Evolutionary conservation across 768 basidiomycete species (phyloP), one percentile per base, ranked within the genome.

Genomic region (Rhizopogon vesiculosus): DNA sequence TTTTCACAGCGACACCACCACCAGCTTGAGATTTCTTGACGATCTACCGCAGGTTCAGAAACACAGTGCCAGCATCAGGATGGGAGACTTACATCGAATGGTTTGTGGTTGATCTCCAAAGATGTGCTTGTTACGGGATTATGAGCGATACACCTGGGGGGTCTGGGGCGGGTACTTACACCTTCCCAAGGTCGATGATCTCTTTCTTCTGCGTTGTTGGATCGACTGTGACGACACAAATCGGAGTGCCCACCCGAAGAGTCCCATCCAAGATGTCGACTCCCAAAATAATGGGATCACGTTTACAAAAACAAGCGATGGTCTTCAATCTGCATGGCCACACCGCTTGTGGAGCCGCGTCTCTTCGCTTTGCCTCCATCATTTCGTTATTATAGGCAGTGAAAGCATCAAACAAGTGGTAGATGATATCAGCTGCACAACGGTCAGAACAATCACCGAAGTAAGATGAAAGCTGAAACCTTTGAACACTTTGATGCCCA

Each of bases 1-100:
- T 98, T 80, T 98, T 99, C 62, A 98, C 91, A 0, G 97, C 96
- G 13, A 98, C 95, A 66, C 97, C 96, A 46, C 82, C 95, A 64
- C 93, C 96, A n/a, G 91, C 86, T 70, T 98, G 93, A 2, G 86
- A 78, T 72, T 92, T 95, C 77, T 97, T 98, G 62, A 98, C 82
- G 28, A 92, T 77, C 91, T 93, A 63, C 18, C 64, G 48, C 16
- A 29, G 28, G 19, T 33, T 42, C 15, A 35, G 35, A 3, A 6
- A 22, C 19, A 38, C 19, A 38, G 22, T 28, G 15, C 19, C 31
- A 43, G 16, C 25, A 35, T 16, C 13, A 29, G 15, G 4, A 33
- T 5, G 43, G 16, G 12, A 6, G 18, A 62, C 83, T 64, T 62
- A 92, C 87, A 22, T 98, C 95, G 52, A 77, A 76, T 2, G 85